A percentile compares a stretch with the other conserved stretches of the same genome.
These are phyloP conservation scores for Claviceps citrina DNA, from an alignment of 2,329 filamentous ascomycete species.

Conservation along the genomic window DNA sequence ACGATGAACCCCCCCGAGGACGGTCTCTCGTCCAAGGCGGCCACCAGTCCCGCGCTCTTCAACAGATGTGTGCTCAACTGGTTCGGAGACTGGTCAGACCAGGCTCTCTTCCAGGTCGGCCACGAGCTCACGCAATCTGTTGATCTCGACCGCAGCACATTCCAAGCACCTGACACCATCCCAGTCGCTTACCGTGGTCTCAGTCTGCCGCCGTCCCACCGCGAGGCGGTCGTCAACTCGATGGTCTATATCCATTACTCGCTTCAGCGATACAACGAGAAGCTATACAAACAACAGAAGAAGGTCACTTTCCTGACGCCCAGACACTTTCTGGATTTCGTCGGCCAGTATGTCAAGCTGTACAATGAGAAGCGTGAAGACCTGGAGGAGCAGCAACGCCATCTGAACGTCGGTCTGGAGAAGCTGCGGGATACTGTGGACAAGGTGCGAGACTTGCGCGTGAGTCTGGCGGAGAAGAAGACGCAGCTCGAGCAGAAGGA, in stretches of 20 bases:
- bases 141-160: constrained; percentile 79
- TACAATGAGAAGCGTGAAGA: constrained; percentile 98
- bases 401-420: constrained; percentile 94
- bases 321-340: constrained; percentile 93
- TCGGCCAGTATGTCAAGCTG: constrained; percentile 90
- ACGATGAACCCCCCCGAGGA: constrained; percentile 99
- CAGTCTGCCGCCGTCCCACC: constrained; percentile 69
- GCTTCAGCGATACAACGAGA: constrained; percentile 73
- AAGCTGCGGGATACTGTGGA: constrained; percentile 94
- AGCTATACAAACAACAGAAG: constrained; percentile 80
- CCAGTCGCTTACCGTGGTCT: constrained; percentile 85
- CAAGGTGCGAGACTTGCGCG: constrained; percentile 84
- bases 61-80: constrained; percentile 99
- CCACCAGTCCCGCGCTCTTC: constrained; percentile 94
- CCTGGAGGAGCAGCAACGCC: constrained; percentile 93
- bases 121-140: constrained; percentile 93
- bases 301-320: constrained; percentile 88
- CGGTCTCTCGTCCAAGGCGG: constrained; percentile 86
- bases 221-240: constrained; percentile 84
- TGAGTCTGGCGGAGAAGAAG: constrained; percentile 88
- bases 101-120: constrained; percentile 94
- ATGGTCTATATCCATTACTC: constrained; percentile 99
- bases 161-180: constrained; percentile 74
- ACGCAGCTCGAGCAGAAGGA: constrained; percentile 85
- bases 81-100: constrained; percentile 99